phyloP scores from a whole-genome alignment of 768 basidiomycete genomes.

The Megacollybia marginata region DNA sequence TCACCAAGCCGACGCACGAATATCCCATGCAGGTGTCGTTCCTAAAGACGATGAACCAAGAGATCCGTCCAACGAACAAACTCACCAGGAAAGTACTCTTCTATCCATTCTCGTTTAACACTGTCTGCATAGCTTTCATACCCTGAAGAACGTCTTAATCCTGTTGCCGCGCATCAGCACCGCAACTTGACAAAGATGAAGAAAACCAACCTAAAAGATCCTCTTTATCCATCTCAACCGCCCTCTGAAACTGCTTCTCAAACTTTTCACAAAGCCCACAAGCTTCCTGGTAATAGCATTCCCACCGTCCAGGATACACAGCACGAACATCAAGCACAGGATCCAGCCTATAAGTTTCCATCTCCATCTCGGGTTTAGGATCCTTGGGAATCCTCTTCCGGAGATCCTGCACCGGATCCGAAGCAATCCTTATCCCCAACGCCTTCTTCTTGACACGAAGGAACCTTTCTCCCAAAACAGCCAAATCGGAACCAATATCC shows the following conservation, averaged over 20 bases:
- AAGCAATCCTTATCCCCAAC: neutral
- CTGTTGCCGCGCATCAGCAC: no score
- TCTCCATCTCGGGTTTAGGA: neutral
- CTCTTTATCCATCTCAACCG: neutral
- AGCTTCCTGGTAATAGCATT: neutral
- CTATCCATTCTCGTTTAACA: neutral
- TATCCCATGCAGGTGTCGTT: neutral
- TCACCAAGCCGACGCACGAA: constrained; percentile 12
- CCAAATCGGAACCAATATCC: constrained; percentile 6
- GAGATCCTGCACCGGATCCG: neutral
- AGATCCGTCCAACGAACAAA: neutral
- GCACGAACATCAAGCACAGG: neutral
- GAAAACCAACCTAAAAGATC: neutral
- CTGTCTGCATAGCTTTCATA: neutral
- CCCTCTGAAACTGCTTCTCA: neutral
- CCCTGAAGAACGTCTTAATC: neutral
- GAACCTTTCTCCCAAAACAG: neutral
- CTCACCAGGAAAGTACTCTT: neutral
- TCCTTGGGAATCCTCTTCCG: neutral
- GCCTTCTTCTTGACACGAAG: neutral
- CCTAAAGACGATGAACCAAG: neutral
- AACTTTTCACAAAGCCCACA: neutral
- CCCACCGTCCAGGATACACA: neutral
- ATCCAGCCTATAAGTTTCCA: neutral
- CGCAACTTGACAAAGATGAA: neutral